A percentile compares a stretch with the other conserved stretches of the same genome.
phyloP scores from a whole-genome alignment of 208 protist species.

The Leishmania amazonensis region DNA sequence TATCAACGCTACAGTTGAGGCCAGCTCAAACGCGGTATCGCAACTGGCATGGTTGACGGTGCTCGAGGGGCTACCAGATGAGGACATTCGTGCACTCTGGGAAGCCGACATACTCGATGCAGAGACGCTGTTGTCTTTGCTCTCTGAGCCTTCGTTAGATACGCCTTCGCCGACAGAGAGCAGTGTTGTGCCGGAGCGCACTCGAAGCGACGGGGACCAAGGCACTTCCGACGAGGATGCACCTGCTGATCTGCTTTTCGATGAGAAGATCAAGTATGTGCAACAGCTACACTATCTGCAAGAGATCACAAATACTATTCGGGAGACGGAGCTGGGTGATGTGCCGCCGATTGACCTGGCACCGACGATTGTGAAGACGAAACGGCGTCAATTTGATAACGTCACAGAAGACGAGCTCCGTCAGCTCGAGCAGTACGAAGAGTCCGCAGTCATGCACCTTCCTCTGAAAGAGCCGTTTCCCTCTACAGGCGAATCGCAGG shows the following conservation, averaged over 20 bases:
- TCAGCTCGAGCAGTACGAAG: constrained; percentile 65
- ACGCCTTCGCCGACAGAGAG: neutral
- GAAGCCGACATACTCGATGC: constrained; percentile 52
- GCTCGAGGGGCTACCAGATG: constrained; percentile 44
- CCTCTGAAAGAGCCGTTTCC: neutral
- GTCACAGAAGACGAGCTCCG: constrained; percentile 64
- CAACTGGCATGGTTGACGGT: constrained; percentile 61
- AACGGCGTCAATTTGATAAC: constrained; percentile 48
- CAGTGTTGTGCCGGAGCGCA: neutral
- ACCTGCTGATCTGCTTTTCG: constrained; percentile 19
- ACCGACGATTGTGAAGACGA: constrained; percentile 53
- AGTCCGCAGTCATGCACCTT: constrained; percentile 26
- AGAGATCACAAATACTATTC: constrained; percentile 45
- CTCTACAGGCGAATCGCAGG: neutral
- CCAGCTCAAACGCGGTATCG: neutral
- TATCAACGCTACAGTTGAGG: neutral
- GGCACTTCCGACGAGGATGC: neutral
- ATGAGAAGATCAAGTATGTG: constrained; percentile 40
- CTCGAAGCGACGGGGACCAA: neutral
- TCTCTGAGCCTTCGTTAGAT: neutral
- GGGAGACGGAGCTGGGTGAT: constrained; percentile 23
- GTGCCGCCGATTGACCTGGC: constrained; percentile 65
- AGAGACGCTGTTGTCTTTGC: constrained; percentile 32
- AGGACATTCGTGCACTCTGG: constrained; percentile 55
- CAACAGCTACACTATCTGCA: constrained; percentile 44